These are phyloP conservation scores for Nicotiana obtusifolia DNA, from an alignment of 257 asterid genomes.

Conservation along the genomic window DNA sequence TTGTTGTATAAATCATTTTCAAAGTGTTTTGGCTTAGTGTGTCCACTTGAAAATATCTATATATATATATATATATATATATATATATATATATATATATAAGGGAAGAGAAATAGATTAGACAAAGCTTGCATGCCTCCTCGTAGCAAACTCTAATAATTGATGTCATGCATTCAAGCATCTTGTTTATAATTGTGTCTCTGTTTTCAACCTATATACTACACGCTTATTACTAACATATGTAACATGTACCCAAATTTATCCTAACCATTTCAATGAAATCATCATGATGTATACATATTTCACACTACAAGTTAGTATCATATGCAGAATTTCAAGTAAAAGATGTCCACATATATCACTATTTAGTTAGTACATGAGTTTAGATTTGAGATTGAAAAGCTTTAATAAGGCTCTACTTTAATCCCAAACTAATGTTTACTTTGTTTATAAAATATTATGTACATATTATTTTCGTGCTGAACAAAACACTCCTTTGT, in stretches of 20 bases:
- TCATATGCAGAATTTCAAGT: too few species aligned
- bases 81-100: too few species aligned
- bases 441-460: too few species aligned
- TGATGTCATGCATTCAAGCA: slow-evolving; percentile 61
- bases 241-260: not conserved
- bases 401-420: too few species aligned
- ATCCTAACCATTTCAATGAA: too few species aligned
- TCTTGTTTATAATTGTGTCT: slow-evolving; percentile 77
- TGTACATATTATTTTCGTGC: not conserved
- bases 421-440: too few species aligned
- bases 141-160: slow-evolving; percentile 48
- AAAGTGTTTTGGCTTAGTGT: slow-evolving; percentile 17
- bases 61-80: too few species aligned
- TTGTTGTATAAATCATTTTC: not conserved
- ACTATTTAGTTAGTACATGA: too few species aligned
- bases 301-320: too few species aligned
- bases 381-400: too few species aligned
- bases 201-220: slow-evolving; percentile 16
- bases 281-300: too few species aligned
- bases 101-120: slow-evolving; percentile 28
- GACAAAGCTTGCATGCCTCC: slow-evolving; percentile 15
- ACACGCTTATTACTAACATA: not conserved
- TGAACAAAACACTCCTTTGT: not conserved
- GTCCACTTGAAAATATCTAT: slow-evolving; percentile 53
- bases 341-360: too few species aligned